phyloP scores from a whole-genome alignment of 2,329 filamentous ascomycete species.

The Ambrosiella cleistominuta region DNA sequence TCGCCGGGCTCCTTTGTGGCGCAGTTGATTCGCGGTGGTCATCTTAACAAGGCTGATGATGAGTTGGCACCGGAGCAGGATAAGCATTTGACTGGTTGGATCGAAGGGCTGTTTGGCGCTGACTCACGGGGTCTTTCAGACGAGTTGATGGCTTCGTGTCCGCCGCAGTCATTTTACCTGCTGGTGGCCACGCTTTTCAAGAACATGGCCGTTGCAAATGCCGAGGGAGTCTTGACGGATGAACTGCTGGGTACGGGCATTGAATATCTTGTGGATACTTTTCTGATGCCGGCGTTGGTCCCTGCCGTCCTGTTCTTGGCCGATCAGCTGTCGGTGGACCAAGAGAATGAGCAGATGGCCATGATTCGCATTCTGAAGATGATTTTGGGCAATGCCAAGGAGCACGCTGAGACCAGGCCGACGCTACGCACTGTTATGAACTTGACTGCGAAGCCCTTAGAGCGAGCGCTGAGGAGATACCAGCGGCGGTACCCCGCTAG shows the following conservation, averaged over 20 bases:
- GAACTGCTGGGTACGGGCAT: conserved; percentile 57
- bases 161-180: conserved; percentile 67
- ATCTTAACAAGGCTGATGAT: conserved; percentile 36
- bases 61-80: conserved; percentile 48
- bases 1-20: conserved; percentile 49
- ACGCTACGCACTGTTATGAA: conserved; percentile 57
- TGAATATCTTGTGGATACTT: conserved; percentile 64
- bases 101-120: conserved; percentile 57
- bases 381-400: conserved; percentile 51
- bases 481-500: conserved; percentile 49
- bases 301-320: conserved; percentile 56
- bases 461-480: conserved; percentile 47
- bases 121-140: conserved; percentile 59
- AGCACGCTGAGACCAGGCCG: conserved; percentile 50
- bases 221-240: conserved; percentile 45
- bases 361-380: conserved; percentile 56
- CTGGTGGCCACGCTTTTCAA: conserved; percentile 61
- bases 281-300: conserved; percentile 61
- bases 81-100: conserved; percentile 54
- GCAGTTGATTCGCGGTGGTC: conserved; percentile 43
- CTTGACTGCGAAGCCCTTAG: conserved; percentile 51
- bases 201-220: conserved; percentile 54
- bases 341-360: conserved; percentile 44
- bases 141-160: conserved; percentile 65
- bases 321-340: conserved; percentile 50